Base-by-base conservation (phyloP, 257 asterid genomes). In the Scutellaria galericulata region DNA sequence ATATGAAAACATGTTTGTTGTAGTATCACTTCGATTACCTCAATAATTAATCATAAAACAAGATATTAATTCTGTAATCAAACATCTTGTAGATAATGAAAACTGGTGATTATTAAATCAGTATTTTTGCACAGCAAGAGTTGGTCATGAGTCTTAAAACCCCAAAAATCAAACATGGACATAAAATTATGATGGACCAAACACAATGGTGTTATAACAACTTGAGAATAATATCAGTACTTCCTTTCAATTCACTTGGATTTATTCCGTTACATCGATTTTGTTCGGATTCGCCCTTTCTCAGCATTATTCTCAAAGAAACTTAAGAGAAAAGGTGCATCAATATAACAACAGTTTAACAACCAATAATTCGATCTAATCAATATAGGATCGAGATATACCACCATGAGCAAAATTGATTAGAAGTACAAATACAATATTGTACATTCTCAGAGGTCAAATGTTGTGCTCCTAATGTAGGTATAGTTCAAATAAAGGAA, bases 331-430 rank as follows among this genome's bases (percentile, higher is more conserved):
- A 31, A 31, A 31, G 37, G 37, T 31, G 37, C 4, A 31, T 3
- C 5, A 37, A 40, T 67, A 4, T 37, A 14, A 20, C 6, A 9
- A 67, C 54, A 37, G 15, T 42, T 56, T 7, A 5, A 10, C 15
- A 20, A 53, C n/a, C 3, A 2, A 40, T 37, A 42, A 42, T 56
- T 42, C 15, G 47, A 14, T 7, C 47, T 52, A 41, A 53, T 57
- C 67, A 12, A 41, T 44, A n/a, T 31, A n/a, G 66, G 24, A 42
- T 55, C 15, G 27, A 59, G 70, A 31, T 6, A 11, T 14, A 70
- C 9, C 40, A 62, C 53, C 8, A 41, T 7, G 64, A 72, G n/a
- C 61, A 59, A 57, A 48, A 35, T 52, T 64, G 72, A 44, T 45
- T 59, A 37, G 6, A 47, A 51, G 64, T 75, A 59, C 42, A 58